A percentile compares a stretch with the other conserved stretches of the same genome.
Conservation (phyloP, 2,329 filamentous ascomycete genomes). For the Colletotrichum sp. region DNA sequence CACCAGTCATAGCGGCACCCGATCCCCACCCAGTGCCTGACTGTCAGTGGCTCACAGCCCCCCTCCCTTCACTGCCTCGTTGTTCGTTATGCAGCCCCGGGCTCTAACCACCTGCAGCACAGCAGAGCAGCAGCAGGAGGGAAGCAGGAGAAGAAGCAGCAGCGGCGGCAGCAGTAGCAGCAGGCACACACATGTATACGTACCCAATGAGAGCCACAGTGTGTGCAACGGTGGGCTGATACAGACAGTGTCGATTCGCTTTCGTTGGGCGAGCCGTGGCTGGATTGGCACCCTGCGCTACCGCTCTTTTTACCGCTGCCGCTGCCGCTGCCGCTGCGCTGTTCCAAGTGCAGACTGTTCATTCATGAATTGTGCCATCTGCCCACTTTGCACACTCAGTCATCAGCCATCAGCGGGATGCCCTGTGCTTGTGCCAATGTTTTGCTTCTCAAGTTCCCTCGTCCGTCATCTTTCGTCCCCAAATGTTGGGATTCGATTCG, state of each 20-base stretch:
- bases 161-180: not conserved
- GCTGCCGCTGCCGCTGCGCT: not conserved
- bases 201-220: constrained; percentile 2
- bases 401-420: not conserved
- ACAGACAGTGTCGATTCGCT: not conserved
- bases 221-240: not conserved
- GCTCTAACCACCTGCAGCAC: constrained; percentile 17
- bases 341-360: not conserved
- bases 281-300: not conserved
- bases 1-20: constrained; percentile 10
- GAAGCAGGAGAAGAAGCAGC: not conserved
- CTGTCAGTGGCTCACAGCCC: constrained; percentile 5
- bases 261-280: not conserved
- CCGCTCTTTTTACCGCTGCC: not conserved
- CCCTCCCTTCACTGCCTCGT: constrained; percentile 13
- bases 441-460: not conserved
- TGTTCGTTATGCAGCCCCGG: constrained; percentile 15
- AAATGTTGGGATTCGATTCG: constrained; percentile 13
- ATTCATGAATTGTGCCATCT: not conserved
- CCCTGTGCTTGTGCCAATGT: not conserved
- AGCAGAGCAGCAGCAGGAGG: not conserved
- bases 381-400: not conserved
- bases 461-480: not conserved
- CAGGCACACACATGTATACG: not conserved
- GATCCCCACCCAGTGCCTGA: constrained; percentile 5